A percentile compares a stretch with the other conserved stretches of the same genome.
Conservation (phyloP, 2,329 filamentous ascomycete species). For the Colletotrichum caudatum region DNA sequence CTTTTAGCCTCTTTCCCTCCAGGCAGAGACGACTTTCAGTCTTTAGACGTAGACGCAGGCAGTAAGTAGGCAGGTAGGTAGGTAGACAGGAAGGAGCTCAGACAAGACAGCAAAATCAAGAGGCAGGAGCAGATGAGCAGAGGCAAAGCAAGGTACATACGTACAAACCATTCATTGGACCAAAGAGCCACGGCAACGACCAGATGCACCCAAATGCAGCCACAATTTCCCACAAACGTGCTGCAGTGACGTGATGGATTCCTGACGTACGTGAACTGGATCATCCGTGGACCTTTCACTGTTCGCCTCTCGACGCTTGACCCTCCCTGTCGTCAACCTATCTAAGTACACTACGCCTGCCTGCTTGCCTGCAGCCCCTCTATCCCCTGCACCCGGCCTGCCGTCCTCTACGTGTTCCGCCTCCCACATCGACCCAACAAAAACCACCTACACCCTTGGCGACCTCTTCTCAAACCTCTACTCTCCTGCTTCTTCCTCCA, state of each 20-base stretch:
- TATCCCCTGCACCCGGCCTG: constrained; percentile 8
- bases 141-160: constrained; percentile 11
- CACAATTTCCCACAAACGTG: constrained; percentile 38
- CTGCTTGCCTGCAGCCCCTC: not conserved
- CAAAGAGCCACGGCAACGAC: constrained; percentile 7
- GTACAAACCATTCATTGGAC: constrained; percentile 16
- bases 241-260: constrained; percentile 44
- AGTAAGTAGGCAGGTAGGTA: not conserved
- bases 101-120: not conserved
- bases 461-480: constrained; percentile 16
- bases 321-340: constrained; percentile 37
- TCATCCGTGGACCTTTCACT: constrained; percentile 21
- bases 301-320: constrained; percentile 20
- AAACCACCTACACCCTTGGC: constrained; percentile 36
- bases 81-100: not conserved
- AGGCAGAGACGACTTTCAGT: not conserved
- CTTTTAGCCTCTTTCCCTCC: no score
- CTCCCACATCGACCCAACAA: constrained; percentile 41
- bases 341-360: not conserved
- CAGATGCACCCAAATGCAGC: constrained; percentile 35
- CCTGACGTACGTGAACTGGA: constrained; percentile 31
- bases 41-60: not conserved
- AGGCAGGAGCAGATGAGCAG: constrained; percentile 1
- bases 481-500: constrained; percentile 20
- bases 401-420: constrained; percentile 10